Base-by-base conservation (phyloP, 495 filamentous ascomycete genomes). In the Annulohypoxylon stygium region DNA sequence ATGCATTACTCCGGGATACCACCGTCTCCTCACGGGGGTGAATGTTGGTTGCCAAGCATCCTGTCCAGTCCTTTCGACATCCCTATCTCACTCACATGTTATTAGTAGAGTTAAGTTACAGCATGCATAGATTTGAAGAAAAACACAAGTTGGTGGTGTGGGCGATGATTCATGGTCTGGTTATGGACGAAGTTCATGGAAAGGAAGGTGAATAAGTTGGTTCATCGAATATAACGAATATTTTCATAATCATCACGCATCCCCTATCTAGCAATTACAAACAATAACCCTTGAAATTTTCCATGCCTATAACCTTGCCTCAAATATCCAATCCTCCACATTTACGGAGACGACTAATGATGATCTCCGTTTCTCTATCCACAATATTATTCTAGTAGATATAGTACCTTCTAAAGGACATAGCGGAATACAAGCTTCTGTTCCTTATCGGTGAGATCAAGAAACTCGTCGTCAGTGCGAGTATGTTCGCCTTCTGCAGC, bases 361-460 rank as follows among this genome's bases (percentile, higher is more conserved):
- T 55, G 12, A 39, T 57, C 33, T 26, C 39, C 57, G 4, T 26
- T 8, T 11, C n/a, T 6, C 43, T 23, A 10, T 34, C 34, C 11
- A 6, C 14, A 34, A 61, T 61, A 4, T 20, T 2, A 30, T 2
- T 39, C 26, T 30, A 7, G 9, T 10, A 12, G 18, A 18, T 12
- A 43, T 60, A 1, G 3, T 4, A 4, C 30, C 25, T 12, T 26
- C 41, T 72, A 72, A 6, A 72, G 26, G 9, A 79, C 79, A 70
- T 87, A 87, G 18, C 82, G 75, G 73, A 87, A 85, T 10, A 68
- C 51, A 23, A 83, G 78, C 39, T 83, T 61, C 65, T 87, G 86
- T 75, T 85, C 81, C 61, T 77, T 78, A 57, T 87, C 85, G 0
- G 85, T 87, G 39, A 84, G 80, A 69, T 86, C 85, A 67, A 78